A percentile compares a stretch with the other conserved stretches of the same genome.
Conservation (phyloP, 495 filamentous ascomycete species). For the Darksidea phi region DNA sequence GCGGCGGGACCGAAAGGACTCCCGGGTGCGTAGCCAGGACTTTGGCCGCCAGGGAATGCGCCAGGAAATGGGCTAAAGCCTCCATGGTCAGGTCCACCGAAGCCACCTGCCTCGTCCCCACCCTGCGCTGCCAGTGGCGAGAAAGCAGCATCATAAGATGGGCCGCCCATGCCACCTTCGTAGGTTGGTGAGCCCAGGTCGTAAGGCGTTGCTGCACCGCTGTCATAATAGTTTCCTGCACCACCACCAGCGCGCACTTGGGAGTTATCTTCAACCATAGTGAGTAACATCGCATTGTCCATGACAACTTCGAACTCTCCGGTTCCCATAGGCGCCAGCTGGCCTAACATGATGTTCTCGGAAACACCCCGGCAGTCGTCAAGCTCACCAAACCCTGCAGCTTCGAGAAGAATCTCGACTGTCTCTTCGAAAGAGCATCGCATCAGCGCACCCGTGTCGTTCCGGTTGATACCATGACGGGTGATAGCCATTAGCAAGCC, state of each 20-base stretch:
- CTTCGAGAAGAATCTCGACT: slow-evolving; percentile 94
- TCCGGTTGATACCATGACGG: slow-evolving; percentile 96
- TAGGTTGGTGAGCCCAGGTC: slow-evolving; percentile 85
- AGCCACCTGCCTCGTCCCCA: slow-evolving; percentile 71
- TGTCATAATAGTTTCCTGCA: slow-evolving; percentile 64
- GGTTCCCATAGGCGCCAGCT: slow-evolving; percentile 93
- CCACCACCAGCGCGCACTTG: slow-evolving; percentile 71
- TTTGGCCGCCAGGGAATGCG: slow-evolving; percentile 57
- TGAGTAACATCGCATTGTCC: slow-evolving; percentile 92
- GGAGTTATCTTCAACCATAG: slow-evolving; percentile 85
- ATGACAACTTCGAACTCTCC: slow-evolving; percentile 90
- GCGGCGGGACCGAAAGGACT: slow-evolving; percentile 72
- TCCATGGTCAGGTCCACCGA: slow-evolving; percentile 58
- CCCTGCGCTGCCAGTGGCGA: slow-evolving; percentile 77
- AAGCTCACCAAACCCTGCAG: slow-evolving; percentile 87
- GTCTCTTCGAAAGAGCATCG: slow-evolving; percentile 99
- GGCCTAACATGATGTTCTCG: slow-evolving; percentile 97
- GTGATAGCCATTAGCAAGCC: slow-evolving; percentile 93
- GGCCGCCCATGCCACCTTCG: slow-evolving; percentile 72
- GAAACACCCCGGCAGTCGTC: slow-evolving; percentile 98
- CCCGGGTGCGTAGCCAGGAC: slow-evolving; percentile 70
- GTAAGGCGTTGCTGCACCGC: slow-evolving; percentile 92
- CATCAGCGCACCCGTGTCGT: slow-evolving; percentile 97
- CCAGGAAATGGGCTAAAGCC: slow-evolving; percentile 62
- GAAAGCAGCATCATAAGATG: slow-evolving; percentile 78